These are phyloP conservation scores for Aspergillus mulundensis DNA, from an alignment of 495 filamentous ascomycete genomes.

Conservation along the genomic window DNA sequence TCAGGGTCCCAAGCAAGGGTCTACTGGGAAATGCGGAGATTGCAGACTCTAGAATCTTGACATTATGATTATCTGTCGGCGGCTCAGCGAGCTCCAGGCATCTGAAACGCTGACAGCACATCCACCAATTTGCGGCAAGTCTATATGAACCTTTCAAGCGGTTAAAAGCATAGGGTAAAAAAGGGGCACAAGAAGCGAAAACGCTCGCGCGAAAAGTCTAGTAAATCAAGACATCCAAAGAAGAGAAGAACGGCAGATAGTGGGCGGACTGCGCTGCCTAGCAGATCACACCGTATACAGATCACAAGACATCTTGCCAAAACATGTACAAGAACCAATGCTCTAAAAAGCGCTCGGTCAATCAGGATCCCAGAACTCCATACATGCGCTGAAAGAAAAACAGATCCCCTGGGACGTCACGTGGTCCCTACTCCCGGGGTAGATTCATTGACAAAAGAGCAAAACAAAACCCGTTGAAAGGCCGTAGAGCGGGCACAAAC, in stretches of 20 bases:
- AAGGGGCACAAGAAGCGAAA: conserved; percentile 13
- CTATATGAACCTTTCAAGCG: conserved; percentile 12
- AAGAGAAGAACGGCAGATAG: conserved; percentile 12
- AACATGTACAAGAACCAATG: conserved; percentile 25
- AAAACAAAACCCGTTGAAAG: conserved; percentile 19
- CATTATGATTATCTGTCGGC: conserved; percentile 11
- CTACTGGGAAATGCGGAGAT: not conserved
- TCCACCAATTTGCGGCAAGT: conserved; percentile 18
- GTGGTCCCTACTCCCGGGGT: not conserved
- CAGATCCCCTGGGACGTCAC: not conserved
- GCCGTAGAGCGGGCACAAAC: conserved; percentile 18
- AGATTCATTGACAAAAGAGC: conserved; percentile 1
- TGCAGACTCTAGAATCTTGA: not conserved
- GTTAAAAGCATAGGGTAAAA: conserved; percentile 14
- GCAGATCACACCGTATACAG: conserved; percentile 15
- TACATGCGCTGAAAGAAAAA: conserved; percentile 21
- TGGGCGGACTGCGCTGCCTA: conserved; percentile 12
- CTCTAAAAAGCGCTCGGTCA: conserved; percentile 19
- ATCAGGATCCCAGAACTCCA: conserved; percentile 22
- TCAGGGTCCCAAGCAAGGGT: not conserved
- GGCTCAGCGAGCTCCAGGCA: conserved; percentile 21
- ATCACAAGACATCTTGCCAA: conserved; percentile 20
- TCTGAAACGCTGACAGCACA: conserved; percentile 12
- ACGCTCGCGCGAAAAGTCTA: conserved; percentile 5
- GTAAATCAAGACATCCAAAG: conserved; percentile 18